Percentiles rank a stretch among this genome's conserved stretches.
phyloP scores from a whole-genome alignment of 2,329 filamentous ascomycete genomes.

The Gnomoniopsis sp. region DNA sequence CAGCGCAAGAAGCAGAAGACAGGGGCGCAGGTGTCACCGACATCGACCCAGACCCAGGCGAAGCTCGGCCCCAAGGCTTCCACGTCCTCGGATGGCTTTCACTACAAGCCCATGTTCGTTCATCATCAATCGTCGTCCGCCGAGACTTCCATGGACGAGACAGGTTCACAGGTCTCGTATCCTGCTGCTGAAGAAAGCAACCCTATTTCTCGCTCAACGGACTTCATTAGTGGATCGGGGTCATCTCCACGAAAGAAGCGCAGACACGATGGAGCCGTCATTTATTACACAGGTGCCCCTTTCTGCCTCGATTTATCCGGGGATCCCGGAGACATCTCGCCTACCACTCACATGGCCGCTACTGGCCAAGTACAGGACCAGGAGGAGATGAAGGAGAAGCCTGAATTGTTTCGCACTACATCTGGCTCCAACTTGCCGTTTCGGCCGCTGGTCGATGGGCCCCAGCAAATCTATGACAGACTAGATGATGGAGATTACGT shows the following conservation, averaged over 20 bases:
- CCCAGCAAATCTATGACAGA: conserved; percentile 21
- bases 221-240: conserved; percentile 45
- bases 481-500: conserved; percentile 27
- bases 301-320: conserved; percentile 80
- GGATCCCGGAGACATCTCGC: conserved; percentile 51
- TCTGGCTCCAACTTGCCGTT: conserved; percentile 51
- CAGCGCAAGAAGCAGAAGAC: conserved; percentile 46
- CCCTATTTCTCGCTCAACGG: conserved; percentile 40
- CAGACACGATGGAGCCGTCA: conserved; percentile 68
- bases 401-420: conserved; percentile 33
- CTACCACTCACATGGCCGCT: conserved; percentile 47
- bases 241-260: conserved; percentile 46
- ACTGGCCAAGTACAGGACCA: conserved; percentile 35
- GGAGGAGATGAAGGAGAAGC: conserved; percentile 21
- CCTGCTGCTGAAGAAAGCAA: conserved; percentile 47
- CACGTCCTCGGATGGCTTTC: conserved; percentile 45
- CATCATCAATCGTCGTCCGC: conserved; percentile 46
- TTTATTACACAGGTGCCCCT: conserved; percentile 76
- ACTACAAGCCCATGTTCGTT: conserved; percentile 63
- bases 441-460: conserved; percentile 46
- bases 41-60: conserved; percentile 35
- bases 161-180: conserved; percentile 41
- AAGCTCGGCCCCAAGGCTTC: conserved; percentile 37
- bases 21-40: conserved; percentile 31
- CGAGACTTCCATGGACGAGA: conserved; percentile 46